Base-by-base conservation (phyloP, 2,329 filamentous ascomycete species). In the Epichloe gansuensis region DNA sequence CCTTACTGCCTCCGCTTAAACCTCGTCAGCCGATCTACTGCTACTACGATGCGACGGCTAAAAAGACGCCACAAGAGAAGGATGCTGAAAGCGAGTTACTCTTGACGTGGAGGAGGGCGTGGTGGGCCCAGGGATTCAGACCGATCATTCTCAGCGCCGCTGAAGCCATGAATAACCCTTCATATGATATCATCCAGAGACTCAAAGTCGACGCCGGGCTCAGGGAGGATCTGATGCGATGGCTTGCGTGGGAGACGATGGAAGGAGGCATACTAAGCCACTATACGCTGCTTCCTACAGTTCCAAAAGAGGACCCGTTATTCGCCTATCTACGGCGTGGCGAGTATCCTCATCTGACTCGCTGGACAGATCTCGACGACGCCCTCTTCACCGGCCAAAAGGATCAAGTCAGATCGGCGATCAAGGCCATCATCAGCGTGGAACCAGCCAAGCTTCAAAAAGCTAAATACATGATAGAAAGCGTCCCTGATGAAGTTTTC, bases 191-290 rank as follows among this genome's bases (percentile, higher is more conserved):
- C 50, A 71, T 95, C 50, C 83, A 89, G 65, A 67, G 66, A 36
- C 67, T 80, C 53, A 70, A 80, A n/a, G 62, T 89, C 34, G 74
- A 82, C n/a, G 64, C 74, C 0, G 72, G 70, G 1, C 67, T 93
- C 54, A 82, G 84, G 64, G 71, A 70, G 13, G 87, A 94, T 56
- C 62, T 96, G 35, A 82, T 87, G 74, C 77, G 85, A 57, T 96
- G 89, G 89, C 71, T 96, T 55, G 91, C 91, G 0, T 98, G 91
- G 90, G 88, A 88, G 51, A 83, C 85, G 54, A 93, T 95, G 87
- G 85, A 85, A 12, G 84, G 83, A 17, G 93, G 93, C 1, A 70
- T 97, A 38, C 74, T 97, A 47, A 77, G 85, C 15, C 83, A 91
- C 64, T 85, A 85, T 68, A 76, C 85, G n/a, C 76, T 89, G 27